Evolutionary conservation across 2,329 filamentous ascomycete species (phyloP).

Genomic region (Colletotrichum siamense): DNA sequence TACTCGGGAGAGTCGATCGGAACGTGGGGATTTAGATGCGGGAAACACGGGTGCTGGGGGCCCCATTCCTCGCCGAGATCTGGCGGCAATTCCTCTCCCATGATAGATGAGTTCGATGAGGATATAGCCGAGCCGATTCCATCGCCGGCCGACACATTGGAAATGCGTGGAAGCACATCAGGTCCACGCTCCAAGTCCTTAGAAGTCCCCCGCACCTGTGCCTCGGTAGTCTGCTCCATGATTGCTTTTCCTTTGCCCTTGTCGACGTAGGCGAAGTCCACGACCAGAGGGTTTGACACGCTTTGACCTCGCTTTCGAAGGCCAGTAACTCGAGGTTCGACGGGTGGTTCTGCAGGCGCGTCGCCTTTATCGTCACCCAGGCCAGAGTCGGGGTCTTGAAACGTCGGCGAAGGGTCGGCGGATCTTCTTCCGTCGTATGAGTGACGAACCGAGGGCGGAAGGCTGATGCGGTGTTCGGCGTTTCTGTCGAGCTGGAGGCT

Average conservation of each 20-base stretch:
- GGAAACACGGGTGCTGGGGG: conserved; percentile 91
- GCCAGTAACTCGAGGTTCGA: conserved; percentile 23
- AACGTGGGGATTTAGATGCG: conserved; percentile 92
- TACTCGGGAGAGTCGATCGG: conserved; percentile 78
- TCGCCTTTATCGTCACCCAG: conserved; percentile 13
- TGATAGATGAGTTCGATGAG: conserved; percentile 64
- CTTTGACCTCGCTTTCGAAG: conserved; percentile 34
- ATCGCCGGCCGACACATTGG: conserved; percentile 53
- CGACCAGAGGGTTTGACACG: conserved; percentile 26
- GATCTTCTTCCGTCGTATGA: conserved; percentile 58
- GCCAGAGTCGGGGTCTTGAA: conserved; percentile 22
- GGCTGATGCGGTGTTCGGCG: conserved; percentile 54
- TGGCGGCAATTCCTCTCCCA: conserved; percentile 68
- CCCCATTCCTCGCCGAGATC: conserved; percentile 86
- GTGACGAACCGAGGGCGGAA: conserved; percentile 58
- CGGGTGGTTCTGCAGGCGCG: not conserved
- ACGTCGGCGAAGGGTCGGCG: conserved; percentile 34
- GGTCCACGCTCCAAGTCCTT: conserved; percentile 62
- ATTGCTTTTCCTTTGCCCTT: conserved; percentile 58
- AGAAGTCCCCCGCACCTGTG: conserved; percentile 43
- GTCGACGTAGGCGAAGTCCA: conserved; percentile 31
- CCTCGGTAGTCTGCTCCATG: conserved; percentile 48
- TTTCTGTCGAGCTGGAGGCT: conserved; percentile 58
- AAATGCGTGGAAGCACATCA: conserved; percentile 47
- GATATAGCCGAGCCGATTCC: conserved; percentile 61